phyloP scores from a whole-genome alignment of 345 rosid species.

The Murraya koenigii region DNA sequence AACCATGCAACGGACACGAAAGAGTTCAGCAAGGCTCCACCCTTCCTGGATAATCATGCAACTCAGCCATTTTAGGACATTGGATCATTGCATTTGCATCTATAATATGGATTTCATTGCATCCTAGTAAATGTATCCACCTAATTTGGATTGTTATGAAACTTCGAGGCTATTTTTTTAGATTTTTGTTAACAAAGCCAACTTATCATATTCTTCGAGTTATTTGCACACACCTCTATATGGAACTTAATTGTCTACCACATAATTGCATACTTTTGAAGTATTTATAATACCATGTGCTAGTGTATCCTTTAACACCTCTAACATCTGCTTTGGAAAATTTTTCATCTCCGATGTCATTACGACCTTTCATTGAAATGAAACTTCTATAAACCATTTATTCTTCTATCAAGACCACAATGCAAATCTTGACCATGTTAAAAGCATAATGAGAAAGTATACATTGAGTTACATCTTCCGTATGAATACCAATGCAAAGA shows the following conservation, averaged over 20 bases:
- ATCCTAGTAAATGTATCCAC: background rate
- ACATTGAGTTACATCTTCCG: background rate
- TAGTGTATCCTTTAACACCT: background rate
- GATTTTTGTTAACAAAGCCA: background rate
- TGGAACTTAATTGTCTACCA: background rate
- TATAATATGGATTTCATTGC: background rate
- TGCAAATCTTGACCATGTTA: background rate
- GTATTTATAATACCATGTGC: background rate
- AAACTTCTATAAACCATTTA: background rate
- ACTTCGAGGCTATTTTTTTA: background rate
- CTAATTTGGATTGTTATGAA: background rate
- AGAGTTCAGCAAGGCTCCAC: constrained; percentile 91
- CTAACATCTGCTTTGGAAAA: background rate
- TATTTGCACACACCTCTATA: background rate
- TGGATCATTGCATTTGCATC: background rate
- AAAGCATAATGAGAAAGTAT: constrained; percentile 7
- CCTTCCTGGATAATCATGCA: constrained; percentile 61
- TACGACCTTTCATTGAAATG: background rate
- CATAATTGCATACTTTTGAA: background rate
- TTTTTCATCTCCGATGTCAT: too few species aligned
- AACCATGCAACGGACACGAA: constrained; percentile 61
- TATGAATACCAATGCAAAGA: constrained; percentile 76
- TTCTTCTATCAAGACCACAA: background rate
- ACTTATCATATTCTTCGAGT: background rate
- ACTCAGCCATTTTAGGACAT: constrained; percentile 6